phyloP scores from a whole-genome alignment of 2,329 filamentous ascomycete species.

The Paraphaeosphaeria sporulosa region DNA sequence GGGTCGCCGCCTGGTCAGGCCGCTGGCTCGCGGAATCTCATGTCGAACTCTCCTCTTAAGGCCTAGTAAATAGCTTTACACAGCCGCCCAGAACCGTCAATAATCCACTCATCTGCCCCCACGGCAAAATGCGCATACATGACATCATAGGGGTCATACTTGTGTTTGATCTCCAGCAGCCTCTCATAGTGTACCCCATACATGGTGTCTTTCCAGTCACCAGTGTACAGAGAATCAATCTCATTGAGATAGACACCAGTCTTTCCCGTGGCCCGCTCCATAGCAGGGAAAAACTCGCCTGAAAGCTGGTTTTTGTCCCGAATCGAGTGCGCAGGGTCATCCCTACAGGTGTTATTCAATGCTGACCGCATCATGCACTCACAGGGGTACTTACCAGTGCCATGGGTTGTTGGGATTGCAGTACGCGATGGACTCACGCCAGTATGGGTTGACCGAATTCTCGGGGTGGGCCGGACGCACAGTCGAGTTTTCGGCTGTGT shows the following conservation, averaged over 20 bases:
- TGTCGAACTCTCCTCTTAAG: no score
- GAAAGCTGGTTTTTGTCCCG: not conserved
- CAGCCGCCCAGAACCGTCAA: no score
- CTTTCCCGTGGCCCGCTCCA: conserved; percentile 11
- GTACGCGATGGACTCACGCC: conserved; percentile 12
- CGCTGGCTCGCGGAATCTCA: no score
- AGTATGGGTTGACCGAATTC: conserved; percentile 13
- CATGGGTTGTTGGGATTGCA: conserved; percentile 8
- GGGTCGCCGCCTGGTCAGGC: no score
- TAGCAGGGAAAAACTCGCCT: not conserved
- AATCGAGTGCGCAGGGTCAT: not conserved
- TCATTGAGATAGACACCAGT: conserved; percentile 19
- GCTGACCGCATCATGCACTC: no score
- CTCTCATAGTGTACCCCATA: no score
- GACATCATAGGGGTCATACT: not conserved
- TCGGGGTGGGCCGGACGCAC: not conserved
- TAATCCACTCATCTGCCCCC: no score
- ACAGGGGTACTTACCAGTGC: not conserved
- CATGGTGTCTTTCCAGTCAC: not conserved
- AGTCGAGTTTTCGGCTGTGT: not conserved
- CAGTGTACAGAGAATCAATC: conserved; percentile 12
- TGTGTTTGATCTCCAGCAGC: no score
- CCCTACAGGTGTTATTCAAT: no score
- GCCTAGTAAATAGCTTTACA: no score
- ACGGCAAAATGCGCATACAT: not conserved